Evolutionary conservation across 768 basidiomycete genomes (phyloP).

Genomic region (Lepiota brunneoincarnata): DNA sequence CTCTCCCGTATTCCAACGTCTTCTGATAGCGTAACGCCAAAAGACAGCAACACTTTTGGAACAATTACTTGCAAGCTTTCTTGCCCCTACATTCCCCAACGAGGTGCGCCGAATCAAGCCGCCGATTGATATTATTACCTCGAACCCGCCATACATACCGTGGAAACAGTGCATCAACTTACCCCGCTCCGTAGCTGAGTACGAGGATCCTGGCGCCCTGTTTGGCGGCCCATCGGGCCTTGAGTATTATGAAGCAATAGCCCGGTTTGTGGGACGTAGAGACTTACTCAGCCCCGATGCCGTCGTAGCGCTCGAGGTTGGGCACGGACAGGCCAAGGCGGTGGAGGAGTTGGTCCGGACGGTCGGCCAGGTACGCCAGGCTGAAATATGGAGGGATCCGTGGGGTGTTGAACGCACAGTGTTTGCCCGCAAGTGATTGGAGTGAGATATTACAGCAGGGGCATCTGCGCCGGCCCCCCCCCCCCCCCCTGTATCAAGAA

Average conservation of each 20-base stretch:
- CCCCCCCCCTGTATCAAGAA: not conserved
- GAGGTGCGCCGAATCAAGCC: slow-evolving; percentile 29
- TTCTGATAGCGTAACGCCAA: slow-evolving; percentile 17
- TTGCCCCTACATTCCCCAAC: slow-evolving; percentile 42
- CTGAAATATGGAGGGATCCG: slow-evolving; percentile 78
- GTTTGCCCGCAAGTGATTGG: slow-evolving; percentile 44
- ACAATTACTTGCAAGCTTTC: slow-evolving; percentile 38
- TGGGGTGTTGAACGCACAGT: slow-evolving; percentile 78
- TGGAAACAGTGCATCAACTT: slow-evolving; percentile 59
- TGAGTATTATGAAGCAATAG: slow-evolving; percentile 74
- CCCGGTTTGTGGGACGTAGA: slow-evolving; percentile 49
- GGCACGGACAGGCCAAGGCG: slow-evolving; percentile 61
- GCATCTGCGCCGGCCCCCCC: not conserved
- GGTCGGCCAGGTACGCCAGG: slow-evolving; percentile 41
- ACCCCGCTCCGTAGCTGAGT: slow-evolving; percentile 65
- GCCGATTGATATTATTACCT: slow-evolving; percentile 76
- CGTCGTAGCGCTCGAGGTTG: slow-evolving; percentile 77
- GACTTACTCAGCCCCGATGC: slow-evolving; percentile 52
- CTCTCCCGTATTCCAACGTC: slow-evolving; percentile 35
- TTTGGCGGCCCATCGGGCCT: slow-evolving; percentile 64
- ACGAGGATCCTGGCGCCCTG: slow-evolving; percentile 81
- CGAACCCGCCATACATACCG: slow-evolving; percentile 88
- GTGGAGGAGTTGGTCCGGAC: slow-evolving; percentile 58
- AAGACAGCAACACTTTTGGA: slow-evolving; percentile 42
- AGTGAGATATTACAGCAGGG: not conserved